A percentile compares a stretch with the other conserved stretches of the same genome.
These are phyloP conservation scores for Botrytis medusae DNA, from an alignment of 2,329 filamentous ascomycete species.

Conservation along the genomic window DNA sequence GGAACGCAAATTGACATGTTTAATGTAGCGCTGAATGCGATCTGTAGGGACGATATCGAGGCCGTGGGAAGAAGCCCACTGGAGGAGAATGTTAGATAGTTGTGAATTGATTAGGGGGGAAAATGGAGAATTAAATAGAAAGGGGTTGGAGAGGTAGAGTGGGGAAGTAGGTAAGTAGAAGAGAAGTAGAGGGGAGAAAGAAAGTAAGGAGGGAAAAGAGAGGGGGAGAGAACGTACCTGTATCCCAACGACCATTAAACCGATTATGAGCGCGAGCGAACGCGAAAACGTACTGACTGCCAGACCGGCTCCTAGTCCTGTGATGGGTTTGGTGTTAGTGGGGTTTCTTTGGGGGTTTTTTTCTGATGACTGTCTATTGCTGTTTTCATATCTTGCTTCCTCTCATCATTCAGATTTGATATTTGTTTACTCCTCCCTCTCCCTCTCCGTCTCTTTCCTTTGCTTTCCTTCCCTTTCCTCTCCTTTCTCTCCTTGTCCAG, in stretches of 20 bases:
- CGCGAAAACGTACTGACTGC: conserved; percentile 69
- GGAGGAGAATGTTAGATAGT: conserved; percentile 24
- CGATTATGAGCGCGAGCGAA: conserved; percentile 66
- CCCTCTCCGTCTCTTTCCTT: no score
- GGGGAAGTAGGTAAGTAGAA: not conserved
- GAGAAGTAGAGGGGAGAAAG: not conserved
- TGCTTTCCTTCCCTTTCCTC: no score
- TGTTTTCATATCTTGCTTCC: not conserved
- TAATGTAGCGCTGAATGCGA: conserved; percentile 50
- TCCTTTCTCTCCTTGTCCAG: not conserved
- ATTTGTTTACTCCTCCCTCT: no score
- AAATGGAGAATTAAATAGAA: not conserved
- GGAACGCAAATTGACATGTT: conserved; percentile 48
- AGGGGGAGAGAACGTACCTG: conserved; percentile 29
- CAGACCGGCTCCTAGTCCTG: conserved; percentile 43
- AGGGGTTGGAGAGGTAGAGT: not conserved
- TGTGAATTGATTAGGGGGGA: not conserved
- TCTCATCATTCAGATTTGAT: no score
- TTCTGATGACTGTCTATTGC: not conserved
- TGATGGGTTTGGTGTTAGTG: not conserved
- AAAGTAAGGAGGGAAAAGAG: no score
- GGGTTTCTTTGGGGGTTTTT: not conserved
- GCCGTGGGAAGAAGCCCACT: conserved; percentile 52
- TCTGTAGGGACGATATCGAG: conserved; percentile 46
- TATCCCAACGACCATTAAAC: conserved; percentile 58